phyloP scores from a whole-genome alignment of 2,329 filamentous ascomycete species.

The Emmonsia crescens region DNA sequence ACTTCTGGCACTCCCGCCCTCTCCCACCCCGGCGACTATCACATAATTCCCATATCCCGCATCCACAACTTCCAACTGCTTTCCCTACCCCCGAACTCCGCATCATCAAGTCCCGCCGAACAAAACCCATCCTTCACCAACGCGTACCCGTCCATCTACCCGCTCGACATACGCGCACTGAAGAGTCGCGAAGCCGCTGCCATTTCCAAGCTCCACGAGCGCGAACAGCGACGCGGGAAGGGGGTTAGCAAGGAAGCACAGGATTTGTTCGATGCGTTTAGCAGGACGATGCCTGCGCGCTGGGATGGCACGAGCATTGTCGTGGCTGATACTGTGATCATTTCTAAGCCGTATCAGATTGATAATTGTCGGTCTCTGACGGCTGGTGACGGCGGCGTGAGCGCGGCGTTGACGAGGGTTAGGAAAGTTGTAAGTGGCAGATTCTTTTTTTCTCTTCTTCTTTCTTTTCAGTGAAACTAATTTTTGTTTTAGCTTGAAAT shows the following conservation, averaged over 20 bases:
- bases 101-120: conserved; percentile 8
- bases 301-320: conserved; percentile 51
- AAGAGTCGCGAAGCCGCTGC: conserved; percentile 46
- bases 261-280: conserved; percentile 52
- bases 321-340: conserved; percentile 49
- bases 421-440: conserved; percentile 37
- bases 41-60: conserved; percentile 49
- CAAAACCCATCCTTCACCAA: conserved; percentile 37
- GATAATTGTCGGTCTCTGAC: conserved; percentile 41
- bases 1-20: conserved; percentile 24
- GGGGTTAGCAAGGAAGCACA: conserved; percentile 52
- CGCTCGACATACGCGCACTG: conserved; percentile 45
- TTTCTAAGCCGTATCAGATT: conserved; percentile 47
- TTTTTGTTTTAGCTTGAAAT: conserved; percentile 32
- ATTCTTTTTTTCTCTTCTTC: background rate
- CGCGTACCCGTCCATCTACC: conserved; percentile 31
- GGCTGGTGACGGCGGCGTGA: conserved; percentile 23
- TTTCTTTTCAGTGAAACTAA: background rate
- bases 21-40: conserved; percentile 44
- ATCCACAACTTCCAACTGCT: conserved; percentile 49
- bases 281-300: conserved; percentile 48
- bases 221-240: conserved; percentile 48
- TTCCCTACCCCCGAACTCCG: conserved; percentile 20
- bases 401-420: conserved; percentile 33
- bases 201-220: conserved; percentile 46